Evolutionary conservation across 164 flowering plant genomes (phyloP).

Genomic region (Hamamelis virginiana): DNA sequence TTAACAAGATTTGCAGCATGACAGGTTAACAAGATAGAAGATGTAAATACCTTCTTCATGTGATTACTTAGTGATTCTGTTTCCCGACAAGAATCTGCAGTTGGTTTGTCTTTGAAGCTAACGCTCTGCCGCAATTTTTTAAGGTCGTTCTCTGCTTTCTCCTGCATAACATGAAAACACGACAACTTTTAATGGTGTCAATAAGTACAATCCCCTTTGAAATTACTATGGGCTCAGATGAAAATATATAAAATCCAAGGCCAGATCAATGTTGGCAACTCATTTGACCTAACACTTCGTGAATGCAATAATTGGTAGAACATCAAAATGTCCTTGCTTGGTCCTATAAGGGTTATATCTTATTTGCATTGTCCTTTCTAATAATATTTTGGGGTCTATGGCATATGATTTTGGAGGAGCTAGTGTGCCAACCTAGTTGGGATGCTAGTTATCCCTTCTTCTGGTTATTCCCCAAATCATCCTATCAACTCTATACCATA

Average conservation of each 20-base stretch:
- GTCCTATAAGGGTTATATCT: too few relatives aligned
- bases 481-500: not conserved
- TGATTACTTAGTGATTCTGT: constrained; percentile 25
- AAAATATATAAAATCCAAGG: not conserved
- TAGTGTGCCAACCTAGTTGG: too few relatives aligned
- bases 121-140: constrained; percentile 30
- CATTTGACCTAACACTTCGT: too few relatives aligned
- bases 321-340: too few relatives aligned
- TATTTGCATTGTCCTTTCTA: too few relatives aligned
- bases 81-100: constrained; percentile 26
- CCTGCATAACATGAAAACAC: constrained; percentile 30
- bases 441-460: too few relatives aligned
- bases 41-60: constrained; percentile 37
- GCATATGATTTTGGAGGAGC: too few relatives aligned
- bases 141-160: constrained; percentile 28
- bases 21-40: not conserved
- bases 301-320: too few relatives aligned
- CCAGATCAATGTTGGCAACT: too few relatives aligned
- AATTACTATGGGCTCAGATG: too few relatives aligned
- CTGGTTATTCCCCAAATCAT: too few relatives aligned
- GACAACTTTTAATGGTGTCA: not conserved
- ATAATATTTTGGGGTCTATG: too few relatives aligned
- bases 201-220: not conserved
- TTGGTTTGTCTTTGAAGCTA: constrained; percentile 33
- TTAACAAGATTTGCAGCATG: not conserved